Percentiles rank a stretch among this genome's conserved stretches.
phyloP scores from a whole-genome alignment of 108 stramenopile genomes.

The Parietichytrium sp. region DNA sequence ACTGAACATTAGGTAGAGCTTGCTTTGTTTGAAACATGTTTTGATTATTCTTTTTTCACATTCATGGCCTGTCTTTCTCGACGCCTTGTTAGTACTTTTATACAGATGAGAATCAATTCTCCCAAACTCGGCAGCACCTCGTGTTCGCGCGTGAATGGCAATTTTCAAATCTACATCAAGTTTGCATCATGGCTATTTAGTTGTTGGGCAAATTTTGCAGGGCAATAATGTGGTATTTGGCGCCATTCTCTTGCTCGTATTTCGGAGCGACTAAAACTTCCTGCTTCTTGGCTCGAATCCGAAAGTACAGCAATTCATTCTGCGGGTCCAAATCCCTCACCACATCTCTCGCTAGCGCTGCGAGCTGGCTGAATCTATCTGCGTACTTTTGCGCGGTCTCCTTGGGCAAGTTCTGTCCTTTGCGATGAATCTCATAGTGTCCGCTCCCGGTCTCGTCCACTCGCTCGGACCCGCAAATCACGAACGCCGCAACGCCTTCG shows the following conservation, averaged over 20 bases:
- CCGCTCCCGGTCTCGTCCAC: not conserved
- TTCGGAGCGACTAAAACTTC: slow-evolving; percentile 25
- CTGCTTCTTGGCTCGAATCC: slow-evolving; percentile 19
- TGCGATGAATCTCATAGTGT: slow-evolving; percentile 27
- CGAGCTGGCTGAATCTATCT: slow-evolving; percentile 28
- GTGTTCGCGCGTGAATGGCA: too few relatives aligned
- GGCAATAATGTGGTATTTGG: slow-evolving; percentile 14
- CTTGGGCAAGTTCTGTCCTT: slow-evolving; percentile 1
- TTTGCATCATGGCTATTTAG: too few relatives aligned
- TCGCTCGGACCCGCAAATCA: not conserved
- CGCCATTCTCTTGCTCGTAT: not conserved
- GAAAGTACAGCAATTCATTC: slow-evolving; percentile 4
- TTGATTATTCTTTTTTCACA: too few relatives aligned
- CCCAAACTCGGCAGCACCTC: too few relatives aligned
- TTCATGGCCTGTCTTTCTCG: too few relatives aligned
- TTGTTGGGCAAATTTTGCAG: slow-evolving; percentile 19
- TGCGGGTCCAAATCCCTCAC: slow-evolving; percentile 15
- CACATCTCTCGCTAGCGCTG: not conserved
- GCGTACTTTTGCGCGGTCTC: slow-evolving; percentile 32
- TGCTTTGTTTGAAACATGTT: too few relatives aligned
- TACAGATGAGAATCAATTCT: too few relatives aligned
- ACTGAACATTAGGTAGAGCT: too few relatives aligned
- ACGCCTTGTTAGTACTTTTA: too few relatives aligned
- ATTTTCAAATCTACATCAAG: too few relatives aligned
- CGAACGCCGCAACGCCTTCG: slow-evolving; percentile 11